A percentile compares a stretch with the other conserved stretches of the same genome.
Conservation (phyloP, 176 grass and related monocot species). For the Zea luxurians region DNA sequence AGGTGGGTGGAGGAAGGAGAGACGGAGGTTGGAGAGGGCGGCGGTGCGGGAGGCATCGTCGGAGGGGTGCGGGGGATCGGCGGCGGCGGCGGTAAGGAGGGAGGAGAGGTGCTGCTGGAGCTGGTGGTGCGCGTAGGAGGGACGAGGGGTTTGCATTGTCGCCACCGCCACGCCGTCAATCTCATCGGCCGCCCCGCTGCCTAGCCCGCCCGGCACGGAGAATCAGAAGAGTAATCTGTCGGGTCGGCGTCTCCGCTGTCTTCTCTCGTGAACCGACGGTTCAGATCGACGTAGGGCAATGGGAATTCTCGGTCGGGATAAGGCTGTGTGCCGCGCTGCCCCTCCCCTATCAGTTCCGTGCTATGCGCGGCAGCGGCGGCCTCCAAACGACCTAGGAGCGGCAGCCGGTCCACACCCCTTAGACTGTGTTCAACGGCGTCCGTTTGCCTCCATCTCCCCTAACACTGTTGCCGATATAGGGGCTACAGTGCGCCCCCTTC, state of each 20-base stretch:
- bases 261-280: slow-evolving; percentile 9
- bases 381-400: no score
- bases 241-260: slow-evolving; percentile 30
- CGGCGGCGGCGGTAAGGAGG: slow-evolving; percentile 66
- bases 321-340: no score
- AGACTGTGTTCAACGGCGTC: no score
- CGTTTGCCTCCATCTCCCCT: no score
- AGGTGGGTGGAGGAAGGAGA: slow-evolving; percentile 77
- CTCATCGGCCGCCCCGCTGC: slow-evolving; percentile 34
- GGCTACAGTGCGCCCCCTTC: no score
- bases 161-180: slow-evolving; percentile 30
- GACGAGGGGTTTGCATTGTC: slow-evolving; percentile 77
- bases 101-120: slow-evolving; percentile 87
- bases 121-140: slow-evolving; percentile 72
- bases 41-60: slow-evolving; percentile 60
- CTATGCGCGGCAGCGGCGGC: no score
- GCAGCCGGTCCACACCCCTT: no score
- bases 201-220: slow-evolving; percentile 14
- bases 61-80: slow-evolving; percentile 43
- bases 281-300: not conserved
- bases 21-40: slow-evolving; percentile 79
- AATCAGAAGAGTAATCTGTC: not conserved
- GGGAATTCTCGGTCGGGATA: no score
- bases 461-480: no score
- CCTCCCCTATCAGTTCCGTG: no score